phyloP scores from a whole-genome alignment of 1,284 basidiomycete species.

The Austropuccinia psidii region DNA sequence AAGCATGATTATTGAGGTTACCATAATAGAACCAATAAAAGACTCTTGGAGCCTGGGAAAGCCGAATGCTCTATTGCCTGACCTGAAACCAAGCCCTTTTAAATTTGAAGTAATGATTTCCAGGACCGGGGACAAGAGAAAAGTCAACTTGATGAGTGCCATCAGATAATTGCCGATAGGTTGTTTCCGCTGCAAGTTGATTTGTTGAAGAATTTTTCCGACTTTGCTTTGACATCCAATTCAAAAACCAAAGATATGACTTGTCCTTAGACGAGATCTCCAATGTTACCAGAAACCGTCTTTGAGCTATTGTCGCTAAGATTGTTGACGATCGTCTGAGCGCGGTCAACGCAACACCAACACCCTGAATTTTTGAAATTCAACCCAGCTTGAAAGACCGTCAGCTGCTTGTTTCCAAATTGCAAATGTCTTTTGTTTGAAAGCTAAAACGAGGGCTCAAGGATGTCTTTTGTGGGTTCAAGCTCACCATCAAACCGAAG shows the following conservation, averaged over 20 bases:
- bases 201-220: conserved; percentile 54
- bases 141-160: conserved; percentile 79
- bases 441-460: not conserved
- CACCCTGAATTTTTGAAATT: conserved; percentile 55
- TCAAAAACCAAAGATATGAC: conserved; percentile 92
- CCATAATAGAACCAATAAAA: not conserved
- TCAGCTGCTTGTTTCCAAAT: conserved; percentile 28
- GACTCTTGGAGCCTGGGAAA: not conserved
- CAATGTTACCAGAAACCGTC: conserved; percentile 84
- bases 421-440: conserved; percentile 24
- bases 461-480: not conserved
- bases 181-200: conserved; percentile 89
- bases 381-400: not conserved
- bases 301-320: conserved; percentile 66
- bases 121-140: conserved; percentile 88
- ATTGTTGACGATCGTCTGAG: conserved; percentile 65
- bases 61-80: conserved; percentile 41
- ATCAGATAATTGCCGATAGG: conserved; percentile 75
- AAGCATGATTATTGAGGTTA: not conserved
- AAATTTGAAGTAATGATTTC: conserved; percentile 87
- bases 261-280: conserved; percentile 95
- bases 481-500: conserved; percentile 79
- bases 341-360: conserved; percentile 70
- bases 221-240: conserved; percentile 74
- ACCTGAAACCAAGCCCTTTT: conserved; percentile 91